phyloP scores from a whole-genome alignment of 2,329 filamentous ascomycete species.

The Lachnellula hyalina region DNA sequence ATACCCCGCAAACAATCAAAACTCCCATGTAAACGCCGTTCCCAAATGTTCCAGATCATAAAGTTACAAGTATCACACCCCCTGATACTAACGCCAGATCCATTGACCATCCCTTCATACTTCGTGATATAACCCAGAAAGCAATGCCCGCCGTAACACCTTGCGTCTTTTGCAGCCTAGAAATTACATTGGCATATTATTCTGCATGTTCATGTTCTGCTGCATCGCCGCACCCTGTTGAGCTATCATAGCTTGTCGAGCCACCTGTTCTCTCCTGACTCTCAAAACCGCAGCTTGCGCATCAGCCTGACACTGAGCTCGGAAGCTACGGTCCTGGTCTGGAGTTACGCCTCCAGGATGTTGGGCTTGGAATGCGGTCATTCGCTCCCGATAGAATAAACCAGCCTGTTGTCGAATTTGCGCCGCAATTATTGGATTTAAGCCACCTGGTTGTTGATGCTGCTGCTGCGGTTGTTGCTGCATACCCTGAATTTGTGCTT shows the following conservation, averaged over 20 bases:
- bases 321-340: slow-evolving; percentile 1
- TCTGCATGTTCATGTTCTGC: not conserved
- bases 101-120: too few species aligned
- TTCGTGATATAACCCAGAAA: too few species aligned
- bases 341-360: slow-evolving; percentile 5
- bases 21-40: too few species aligned
- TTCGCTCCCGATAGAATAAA: slow-evolving; percentile 26
- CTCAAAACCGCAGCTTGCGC: slow-evolving; percentile 1
- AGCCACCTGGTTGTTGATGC: slow-evolving; percentile 20
- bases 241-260: not conserved
- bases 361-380: slow-evolving; percentile 10
- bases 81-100: too few species aligned
- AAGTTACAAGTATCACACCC: too few species aligned
- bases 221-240: not conserved
- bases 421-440: not conserved
- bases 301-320: not conserved
- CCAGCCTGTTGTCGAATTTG: slow-evolving; percentile 18
- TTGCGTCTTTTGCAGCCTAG: too few species aligned
- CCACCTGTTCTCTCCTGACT: not conserved
- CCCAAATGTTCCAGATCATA: too few species aligned
- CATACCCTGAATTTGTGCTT: slow-evolving; percentile 30
- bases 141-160: too few species aligned
- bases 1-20: too few species aligned
- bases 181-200: not conserved
- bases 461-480: slow-evolving; percentile 11